phyloP scores from a whole-genome alignment of 2,329 filamentous ascomycete species.

The Diplodia corticola region DNA sequence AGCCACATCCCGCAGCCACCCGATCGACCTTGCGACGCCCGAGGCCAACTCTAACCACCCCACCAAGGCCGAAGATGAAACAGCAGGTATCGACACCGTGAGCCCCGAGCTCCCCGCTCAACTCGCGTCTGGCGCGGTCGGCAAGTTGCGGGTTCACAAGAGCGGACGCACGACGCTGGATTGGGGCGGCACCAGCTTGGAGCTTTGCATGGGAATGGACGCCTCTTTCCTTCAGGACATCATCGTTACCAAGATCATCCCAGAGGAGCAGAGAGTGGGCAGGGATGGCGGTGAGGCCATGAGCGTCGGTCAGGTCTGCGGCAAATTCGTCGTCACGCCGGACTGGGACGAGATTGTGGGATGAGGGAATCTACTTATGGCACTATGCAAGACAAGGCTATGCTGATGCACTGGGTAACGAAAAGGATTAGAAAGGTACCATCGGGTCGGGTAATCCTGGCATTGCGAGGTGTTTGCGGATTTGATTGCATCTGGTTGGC shows the following conservation, averaged over 20 bases:
- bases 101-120: constrained; percentile 33
- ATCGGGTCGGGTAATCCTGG: neutral
- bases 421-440: neutral
- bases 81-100: constrained; percentile 24
- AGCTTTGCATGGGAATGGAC: constrained; percentile 57
- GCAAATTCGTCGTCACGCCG: constrained; percentile 64
- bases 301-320: constrained; percentile 63
- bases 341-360: constrained; percentile 58
- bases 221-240: constrained; percentile 63
- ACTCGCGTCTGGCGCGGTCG: constrained; percentile 56
- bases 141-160: constrained; percentile 62
- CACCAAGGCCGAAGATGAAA: constrained; percentile 37
- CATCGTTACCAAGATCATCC: constrained; percentile 42
- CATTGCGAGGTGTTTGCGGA: neutral
- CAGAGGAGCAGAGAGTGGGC: constrained; percentile 34
- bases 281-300: constrained; percentile 49
- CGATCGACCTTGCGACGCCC: constrained; percentile 11
- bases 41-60: constrained; percentile 20
- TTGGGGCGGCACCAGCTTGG: constrained; percentile 63
- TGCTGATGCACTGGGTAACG: neutral
- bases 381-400: neutral
- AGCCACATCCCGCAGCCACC: neutral
- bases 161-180: constrained; percentile 63
- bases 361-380: neutral
- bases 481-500: neutral